Base-by-base conservation (phyloP, 2,329 filamentous ascomycete genomes). In the Colletotrichum sp. region DNA sequence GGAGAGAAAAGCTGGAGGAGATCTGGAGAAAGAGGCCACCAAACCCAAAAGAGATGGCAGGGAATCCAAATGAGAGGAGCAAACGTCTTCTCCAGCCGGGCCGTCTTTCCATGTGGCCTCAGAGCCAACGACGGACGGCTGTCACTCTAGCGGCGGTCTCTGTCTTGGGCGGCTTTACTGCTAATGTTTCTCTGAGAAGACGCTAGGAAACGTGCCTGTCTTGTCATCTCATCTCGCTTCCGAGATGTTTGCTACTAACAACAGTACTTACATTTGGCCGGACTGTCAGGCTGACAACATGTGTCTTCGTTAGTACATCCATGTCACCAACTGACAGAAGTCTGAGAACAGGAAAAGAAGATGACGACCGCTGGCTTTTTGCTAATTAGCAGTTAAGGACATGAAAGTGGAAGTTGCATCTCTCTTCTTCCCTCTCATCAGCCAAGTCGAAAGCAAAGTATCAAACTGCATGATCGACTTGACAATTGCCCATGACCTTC, bases 81-180 rank as follows among this genome's bases (percentile, higher is more conserved):
- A 26, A 64, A 22, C 39, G n/a, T 60, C 64, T 26, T 59, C 64
- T 52, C 32, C 32, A 73, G 6, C 73, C 70, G 73, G 73, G 24
- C 73, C 73, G 73, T 68, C 73, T 73, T 73, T 75, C 73, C 73
- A 75, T 75, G 73, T 68, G 70, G 69, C 26, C 73, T 73, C 55
- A 66, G 72, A 57, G 39, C 44, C 57, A 68, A 72, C 55, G 28
- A 22, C n/a, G 32, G 36, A 30, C 13, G 26, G 64, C 62, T 44
- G 18, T 55, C 32, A 15, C 22, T 59, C 28, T 48, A 22, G 30
- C 57, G 15, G 24, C 18, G 69, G 34, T 59, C 26, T 55, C 8
- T 59, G 10, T 48, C 44, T 48, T 22, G 3, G 44, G n/a, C 44
- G 44, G 18, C 44, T 48, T 48, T 48, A 6, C 44, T 48, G 39